A percentile compares a stretch with the other conserved stretches of the same genome.
Evolutionary conservation across 1,284 basidiomycete species (phyloP).

Genomic region (Moniliella sp.): DNA sequence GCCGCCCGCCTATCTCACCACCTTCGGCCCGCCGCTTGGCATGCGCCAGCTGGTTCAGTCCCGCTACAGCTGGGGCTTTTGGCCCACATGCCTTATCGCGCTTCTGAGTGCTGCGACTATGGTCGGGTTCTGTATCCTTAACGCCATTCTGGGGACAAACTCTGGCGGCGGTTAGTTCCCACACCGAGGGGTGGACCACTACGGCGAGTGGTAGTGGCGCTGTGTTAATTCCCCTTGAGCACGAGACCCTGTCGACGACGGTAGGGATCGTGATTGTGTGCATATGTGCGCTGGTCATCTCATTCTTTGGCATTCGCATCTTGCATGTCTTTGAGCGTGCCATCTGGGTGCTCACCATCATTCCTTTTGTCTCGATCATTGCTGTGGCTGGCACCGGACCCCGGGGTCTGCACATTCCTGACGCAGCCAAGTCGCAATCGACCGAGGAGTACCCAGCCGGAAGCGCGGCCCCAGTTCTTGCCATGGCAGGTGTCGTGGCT

Average conservation of each 20-base stretch:
- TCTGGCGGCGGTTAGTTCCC: constrained; percentile 33
- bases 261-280: constrained; percentile 74
- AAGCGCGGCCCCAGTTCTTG: constrained; percentile 36
- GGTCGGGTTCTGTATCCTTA: constrained; percentile 41
- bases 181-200: constrained; percentile 6
- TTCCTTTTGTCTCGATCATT: constrained; percentile 43
- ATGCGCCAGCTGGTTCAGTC: constrained; percentile 43
- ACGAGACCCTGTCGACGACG: constrained; percentile 29
- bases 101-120: constrained; percentile 34
- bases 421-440: constrained; percentile 28
- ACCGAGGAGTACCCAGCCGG: constrained; percentile 38
- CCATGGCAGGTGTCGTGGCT: constrained; percentile 42
- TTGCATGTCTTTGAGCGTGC: constrained; percentile 48
- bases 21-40: constrained; percentile 44
- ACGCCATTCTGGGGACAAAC: constrained; percentile 41
- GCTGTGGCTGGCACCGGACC: constrained; percentile 42
- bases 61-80: constrained; percentile 43
- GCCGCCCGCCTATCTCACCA: constrained; percentile 15
- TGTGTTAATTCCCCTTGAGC: no score
- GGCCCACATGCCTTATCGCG: constrained; percentile 43
- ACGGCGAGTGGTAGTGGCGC: not conserved
- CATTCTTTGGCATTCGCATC: constrained; percentile 56
- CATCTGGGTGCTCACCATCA: constrained; percentile 55
- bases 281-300: constrained; percentile 52
- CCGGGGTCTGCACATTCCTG: constrained; percentile 39